Evolutionary conservation across 1,284 basidiomycete genomes (phyloP).

Genomic region (Ustilago hordei): DNA sequence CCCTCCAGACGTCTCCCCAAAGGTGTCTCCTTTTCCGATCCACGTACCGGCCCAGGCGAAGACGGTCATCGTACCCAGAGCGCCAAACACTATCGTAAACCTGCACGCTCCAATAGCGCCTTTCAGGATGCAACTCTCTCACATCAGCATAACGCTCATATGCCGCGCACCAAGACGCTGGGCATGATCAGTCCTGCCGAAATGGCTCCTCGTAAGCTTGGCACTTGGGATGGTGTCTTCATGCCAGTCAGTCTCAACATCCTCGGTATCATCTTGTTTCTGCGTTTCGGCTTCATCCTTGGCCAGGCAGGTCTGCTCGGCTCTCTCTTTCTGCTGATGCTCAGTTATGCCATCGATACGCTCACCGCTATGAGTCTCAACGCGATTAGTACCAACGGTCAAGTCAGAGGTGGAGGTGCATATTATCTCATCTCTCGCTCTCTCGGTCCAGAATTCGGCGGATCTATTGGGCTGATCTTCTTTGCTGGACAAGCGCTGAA

Average conservation of each 20-base stretch:
- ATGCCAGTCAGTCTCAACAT: constrained; percentile 69
- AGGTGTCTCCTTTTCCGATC: constrained; percentile 54
- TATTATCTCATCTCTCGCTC: constrained; percentile 69
- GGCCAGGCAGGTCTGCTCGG: constrained; percentile 67
- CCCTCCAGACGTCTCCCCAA: constrained; percentile 33
- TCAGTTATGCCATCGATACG: constrained; percentile 66
- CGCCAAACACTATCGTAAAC: constrained; percentile 32
- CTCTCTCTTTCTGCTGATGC: constrained; percentile 57
- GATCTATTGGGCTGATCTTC: constrained; percentile 68
- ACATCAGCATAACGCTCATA: constrained; percentile 16
- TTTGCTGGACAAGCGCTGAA: constrained; percentile 68
- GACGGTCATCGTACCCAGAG: constrained; percentile 23
- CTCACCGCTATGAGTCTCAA: constrained; percentile 67
- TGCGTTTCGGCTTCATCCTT: constrained; percentile 68
- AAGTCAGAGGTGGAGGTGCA: constrained; percentile 68
- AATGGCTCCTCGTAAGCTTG: constrained; percentile 63
- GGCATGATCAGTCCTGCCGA: constrained; percentile 58
- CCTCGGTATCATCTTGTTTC: constrained; percentile 68
- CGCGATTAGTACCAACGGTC: constrained; percentile 68
- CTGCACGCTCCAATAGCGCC: constrained; percentile 43
- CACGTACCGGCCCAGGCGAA: constrained; percentile 43
- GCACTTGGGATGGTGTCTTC: constrained; percentile 69
- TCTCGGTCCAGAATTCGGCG: constrained; percentile 68
- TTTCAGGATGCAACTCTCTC: constrained; percentile 24
- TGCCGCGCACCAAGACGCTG: constrained; percentile 46